These are phyloP conservation scores for Neopestalotiopsis sp. DNA, from an alignment of 2,329 filamentous ascomycete species.

Conservation along the genomic window DNA sequence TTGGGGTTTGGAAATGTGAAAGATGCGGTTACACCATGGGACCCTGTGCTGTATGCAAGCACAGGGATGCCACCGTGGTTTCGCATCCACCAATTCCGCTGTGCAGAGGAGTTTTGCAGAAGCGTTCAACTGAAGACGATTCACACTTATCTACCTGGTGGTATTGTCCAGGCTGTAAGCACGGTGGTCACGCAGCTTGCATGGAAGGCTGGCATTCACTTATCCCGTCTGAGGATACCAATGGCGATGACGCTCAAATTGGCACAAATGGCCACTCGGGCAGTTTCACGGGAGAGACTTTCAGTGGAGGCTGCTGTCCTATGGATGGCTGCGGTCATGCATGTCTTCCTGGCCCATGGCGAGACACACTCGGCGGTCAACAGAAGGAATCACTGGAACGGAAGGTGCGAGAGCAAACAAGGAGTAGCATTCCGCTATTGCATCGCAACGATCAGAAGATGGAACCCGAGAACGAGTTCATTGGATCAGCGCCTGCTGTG, in stretches of 20 bases:
- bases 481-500: constrained; percentile 24
- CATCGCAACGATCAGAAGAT: constrained; percentile 8
- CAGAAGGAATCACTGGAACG: constrained; percentile 58
- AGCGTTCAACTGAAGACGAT: constrained; percentile 24
- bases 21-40: constrained; percentile 58
- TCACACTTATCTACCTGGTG: constrained; percentile 58
- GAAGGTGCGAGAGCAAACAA: constrained; percentile 48
- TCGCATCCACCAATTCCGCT: constrained; percentile 32
- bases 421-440: constrained; percentile 24
- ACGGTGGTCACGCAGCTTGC: constrained; percentile 67
- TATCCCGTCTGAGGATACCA: constrained; percentile 22
- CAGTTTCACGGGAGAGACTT: constrained; percentile 39
- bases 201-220: constrained; percentile 63
- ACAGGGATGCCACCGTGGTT: constrained; percentile 51
- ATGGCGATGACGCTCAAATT: constrained; percentile 20
- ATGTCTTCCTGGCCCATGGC: constrained; percentile 63
- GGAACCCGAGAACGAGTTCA: background rate
- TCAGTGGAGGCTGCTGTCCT: constrained; percentile 64
- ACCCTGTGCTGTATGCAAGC: constrained; percentile 64
- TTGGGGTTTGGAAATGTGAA: constrained; percentile 62
- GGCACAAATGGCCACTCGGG: constrained; percentile 21
- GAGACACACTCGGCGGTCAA: constrained; percentile 50
- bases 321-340: constrained; percentile 69
- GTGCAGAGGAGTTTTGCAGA: constrained; percentile 28
- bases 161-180: constrained; percentile 66